Evolutionary conservation across 805 yeast species (phyloP).

Genomic region (Barnettozyma sucrosica): DNA sequence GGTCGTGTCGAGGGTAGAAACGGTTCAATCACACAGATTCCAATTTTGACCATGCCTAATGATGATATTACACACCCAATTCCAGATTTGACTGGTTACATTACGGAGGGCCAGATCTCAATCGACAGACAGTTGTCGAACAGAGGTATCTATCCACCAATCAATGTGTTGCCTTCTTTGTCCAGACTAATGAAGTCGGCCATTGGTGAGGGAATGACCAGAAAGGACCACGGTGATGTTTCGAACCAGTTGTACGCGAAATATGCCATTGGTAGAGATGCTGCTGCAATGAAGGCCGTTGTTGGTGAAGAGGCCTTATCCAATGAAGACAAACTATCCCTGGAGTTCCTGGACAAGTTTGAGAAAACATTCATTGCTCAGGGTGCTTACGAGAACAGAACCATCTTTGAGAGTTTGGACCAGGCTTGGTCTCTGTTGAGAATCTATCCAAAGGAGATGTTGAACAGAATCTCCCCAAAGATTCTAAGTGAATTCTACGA

Average conservation of each 20-base stretch:
- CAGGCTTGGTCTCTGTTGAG: conserved; percentile 97
- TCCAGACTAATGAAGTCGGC: conserved; percentile 99
- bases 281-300: conserved; percentile 99
- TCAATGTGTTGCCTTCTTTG: conserved; percentile 94
- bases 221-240: conserved; percentile 99
- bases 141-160: conserved; percentile 98
- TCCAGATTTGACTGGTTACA: conserved; percentile 99
- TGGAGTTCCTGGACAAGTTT: conserved; percentile 96
- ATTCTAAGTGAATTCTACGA: conserved; percentile 93
- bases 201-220: conserved; percentile 99
- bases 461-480: conserved; percentile 98
- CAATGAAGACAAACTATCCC: conserved; percentile 92
- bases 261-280: conserved; percentile 99
- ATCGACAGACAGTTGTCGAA: conserved; percentile 94
- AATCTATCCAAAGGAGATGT: conserved; percentile 98
- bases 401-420: conserved; percentile 90
- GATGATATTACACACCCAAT: conserved; percentile 99
- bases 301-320: conserved; percentile 99
- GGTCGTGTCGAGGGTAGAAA: conserved; percentile 99
- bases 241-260: conserved; percentile 98
- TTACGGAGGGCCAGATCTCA: conserved; percentile 98
- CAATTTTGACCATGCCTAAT: conserved; percentile 98
- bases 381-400: conserved; percentile 96
- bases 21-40: conserved; percentile 98
- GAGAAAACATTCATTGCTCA: conserved; percentile 93